phyloP scores from a whole-genome alignment of 345 rosid genomes.

The Camelina sativa region DNA sequence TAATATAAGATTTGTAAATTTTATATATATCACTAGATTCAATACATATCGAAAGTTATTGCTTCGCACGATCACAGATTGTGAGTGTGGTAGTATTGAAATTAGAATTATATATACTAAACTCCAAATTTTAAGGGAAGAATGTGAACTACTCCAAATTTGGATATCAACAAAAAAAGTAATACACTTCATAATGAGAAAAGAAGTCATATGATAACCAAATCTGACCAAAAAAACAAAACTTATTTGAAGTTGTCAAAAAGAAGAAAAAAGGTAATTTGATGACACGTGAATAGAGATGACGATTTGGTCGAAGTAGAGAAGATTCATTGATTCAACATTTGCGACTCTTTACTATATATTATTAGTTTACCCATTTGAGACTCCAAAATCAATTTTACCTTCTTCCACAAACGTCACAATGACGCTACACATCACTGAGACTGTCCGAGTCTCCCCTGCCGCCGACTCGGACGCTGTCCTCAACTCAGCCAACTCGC shows the following conservation, averaged over 20 bases:
- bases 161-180: no score
- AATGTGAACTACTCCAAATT: no score
- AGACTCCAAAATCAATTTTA: not conserved
- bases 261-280: not conserved
- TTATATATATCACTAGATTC: no score
- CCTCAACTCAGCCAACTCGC: slow-evolving; percentile 14
- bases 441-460: slow-evolving; percentile 33
- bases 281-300: not conserved
- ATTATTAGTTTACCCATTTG: not conserved
- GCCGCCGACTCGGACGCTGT: slow-evolving; percentile 24
- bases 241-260: no score
- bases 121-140: no score
- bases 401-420: not conserved
- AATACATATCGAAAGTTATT: no score
- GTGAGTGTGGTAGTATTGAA: no score
- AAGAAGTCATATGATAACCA: no score
- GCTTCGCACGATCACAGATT: no score
- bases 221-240: not conserved
- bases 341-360: not conserved
- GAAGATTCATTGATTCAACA: not conserved
- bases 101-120: no score
- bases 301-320: not conserved
- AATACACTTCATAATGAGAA: no score
- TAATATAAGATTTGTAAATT: no score
- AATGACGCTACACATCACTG: not conserved